Evolutionary conservation across 2,329 filamentous ascomycete species (phyloP).

Genomic region (Trichoderma endophyticum): DNA sequence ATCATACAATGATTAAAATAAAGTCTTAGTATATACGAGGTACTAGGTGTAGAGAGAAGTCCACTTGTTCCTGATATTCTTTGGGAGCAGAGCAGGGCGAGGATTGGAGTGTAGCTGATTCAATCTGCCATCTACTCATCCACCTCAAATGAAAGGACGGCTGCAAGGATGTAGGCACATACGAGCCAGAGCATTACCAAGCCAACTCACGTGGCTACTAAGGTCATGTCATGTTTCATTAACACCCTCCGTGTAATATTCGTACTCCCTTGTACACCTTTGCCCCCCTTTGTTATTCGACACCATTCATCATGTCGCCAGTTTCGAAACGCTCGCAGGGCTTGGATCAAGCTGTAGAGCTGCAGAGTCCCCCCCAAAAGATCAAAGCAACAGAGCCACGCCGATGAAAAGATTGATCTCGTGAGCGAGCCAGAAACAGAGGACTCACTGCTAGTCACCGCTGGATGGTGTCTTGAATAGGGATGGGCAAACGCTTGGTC

Average conservation of each 20-base stretch:
- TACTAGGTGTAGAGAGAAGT: not conserved
- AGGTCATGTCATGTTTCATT: not conserved
- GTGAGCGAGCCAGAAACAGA: accelerated
- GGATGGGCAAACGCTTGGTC: not conserved
- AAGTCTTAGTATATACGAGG: not conserved
- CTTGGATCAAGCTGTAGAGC: too few species aligned
- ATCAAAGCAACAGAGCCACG: not conserved
- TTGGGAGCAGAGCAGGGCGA: not conserved
- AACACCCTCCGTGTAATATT: too few species aligned
- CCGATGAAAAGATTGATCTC: not conserved
- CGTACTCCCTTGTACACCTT: not conserved
- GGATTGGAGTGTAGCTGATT: not conserved
- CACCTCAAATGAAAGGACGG: not conserved
- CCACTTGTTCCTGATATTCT: not conserved
- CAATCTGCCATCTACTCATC: not conserved
- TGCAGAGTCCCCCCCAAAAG: not conserved
- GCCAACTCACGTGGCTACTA: not conserved
- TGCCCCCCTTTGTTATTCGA: not conserved
- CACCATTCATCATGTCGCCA: not conserved
- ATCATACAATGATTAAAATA: not conserved
- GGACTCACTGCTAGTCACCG: not conserved
- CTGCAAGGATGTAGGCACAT: too few species aligned
- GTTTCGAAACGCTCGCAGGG: not conserved
- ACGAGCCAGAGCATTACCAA: not conserved
- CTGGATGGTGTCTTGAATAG: not conserved